Percentiles rank a stretch among this genome's conserved stretches.
Evolutionary conservation across 2,329 filamentous ascomycete genomes (phyloP).

Genomic region (Arthrinium phaeospermum): DNA sequence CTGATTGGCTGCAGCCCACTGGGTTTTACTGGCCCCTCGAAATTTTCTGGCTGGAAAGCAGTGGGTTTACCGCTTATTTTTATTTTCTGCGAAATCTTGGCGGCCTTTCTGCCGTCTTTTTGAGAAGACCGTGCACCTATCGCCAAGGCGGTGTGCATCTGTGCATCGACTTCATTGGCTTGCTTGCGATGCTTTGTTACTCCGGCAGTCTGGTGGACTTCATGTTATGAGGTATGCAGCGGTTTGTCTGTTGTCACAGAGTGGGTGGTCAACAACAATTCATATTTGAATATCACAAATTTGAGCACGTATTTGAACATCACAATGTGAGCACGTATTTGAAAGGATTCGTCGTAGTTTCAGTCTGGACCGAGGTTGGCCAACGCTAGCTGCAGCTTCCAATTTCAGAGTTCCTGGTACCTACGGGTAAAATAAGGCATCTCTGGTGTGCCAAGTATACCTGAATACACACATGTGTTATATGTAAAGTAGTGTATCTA

Average conservation of each 20-base stretch:
- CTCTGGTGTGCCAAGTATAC: too few species aligned
- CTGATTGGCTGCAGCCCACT: neutral
- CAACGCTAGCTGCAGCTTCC: neutral
- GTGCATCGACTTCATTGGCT: neutral
- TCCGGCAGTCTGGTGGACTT: neutral
- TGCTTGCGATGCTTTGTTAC: neutral
- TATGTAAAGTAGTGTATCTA: neutral
- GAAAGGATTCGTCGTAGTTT: neutral
- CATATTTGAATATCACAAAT: too few species aligned
- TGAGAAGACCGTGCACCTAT: neutral
- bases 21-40: neutral
- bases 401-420: neutral
- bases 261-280: too few species aligned
- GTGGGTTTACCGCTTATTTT: neutral
- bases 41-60: conserved; percentile 7
- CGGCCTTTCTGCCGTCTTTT: neutral
- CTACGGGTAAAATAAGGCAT: neutral
- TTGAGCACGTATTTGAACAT: too few species aligned
- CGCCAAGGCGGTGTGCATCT: neutral
- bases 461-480: too few species aligned
- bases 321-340: neutral
- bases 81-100: conserved; percentile 11
- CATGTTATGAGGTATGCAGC: neutral
- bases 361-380: neutral
- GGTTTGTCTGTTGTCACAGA: too few species aligned